These are phyloP conservation scores for Penicillium carneum DNA, from an alignment of 2,329 filamentous ascomycete genomes.

Conservation along the genomic window DNA sequence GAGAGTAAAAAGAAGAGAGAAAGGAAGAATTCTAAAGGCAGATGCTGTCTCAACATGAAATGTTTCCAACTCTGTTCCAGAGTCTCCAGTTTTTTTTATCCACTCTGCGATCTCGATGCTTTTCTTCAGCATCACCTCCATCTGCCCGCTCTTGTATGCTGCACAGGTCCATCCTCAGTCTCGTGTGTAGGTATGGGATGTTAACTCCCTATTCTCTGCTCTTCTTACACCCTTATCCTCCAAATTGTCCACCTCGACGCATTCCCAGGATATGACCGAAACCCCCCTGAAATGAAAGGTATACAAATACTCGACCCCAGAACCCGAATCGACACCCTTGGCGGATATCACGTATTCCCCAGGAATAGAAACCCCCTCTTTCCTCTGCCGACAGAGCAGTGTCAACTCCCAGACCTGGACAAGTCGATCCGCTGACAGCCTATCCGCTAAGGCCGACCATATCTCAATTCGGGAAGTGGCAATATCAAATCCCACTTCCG, in stretches of 20 bases:
- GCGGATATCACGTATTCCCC: constrained; percentile 31
- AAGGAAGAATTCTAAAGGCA: too few species aligned
- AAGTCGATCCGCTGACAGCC: constrained; percentile 4
- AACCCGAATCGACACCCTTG: background rate
- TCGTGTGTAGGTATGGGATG: background rate
- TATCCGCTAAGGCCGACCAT: constrained; percentile 20
- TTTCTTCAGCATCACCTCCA: background rate
- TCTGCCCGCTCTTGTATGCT: background rate
- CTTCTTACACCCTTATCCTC: background rate
- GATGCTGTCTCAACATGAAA: too few species aligned
- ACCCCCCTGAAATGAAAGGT: constrained; percentile 41
- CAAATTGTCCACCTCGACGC: background rate
- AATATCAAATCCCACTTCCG: constrained; percentile 7
- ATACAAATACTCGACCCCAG: constrained; percentile 25
- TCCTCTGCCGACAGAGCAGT: constrained; percentile 8
- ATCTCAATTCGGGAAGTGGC: constrained; percentile 25
- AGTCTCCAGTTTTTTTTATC: background rate
- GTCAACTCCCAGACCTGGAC: constrained; percentile 21
- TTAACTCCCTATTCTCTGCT: background rate
- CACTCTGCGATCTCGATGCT: background rate
- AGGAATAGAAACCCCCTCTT: background rate
- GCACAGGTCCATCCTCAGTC: background rate
- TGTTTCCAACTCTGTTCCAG: background rate
- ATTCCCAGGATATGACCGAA: constrained; percentile 37
- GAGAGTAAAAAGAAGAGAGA: too few species aligned